phyloP scores from a whole-genome alignment of 2,329 filamentous ascomycete species.

The Colletotrichum acutatum region DNA sequence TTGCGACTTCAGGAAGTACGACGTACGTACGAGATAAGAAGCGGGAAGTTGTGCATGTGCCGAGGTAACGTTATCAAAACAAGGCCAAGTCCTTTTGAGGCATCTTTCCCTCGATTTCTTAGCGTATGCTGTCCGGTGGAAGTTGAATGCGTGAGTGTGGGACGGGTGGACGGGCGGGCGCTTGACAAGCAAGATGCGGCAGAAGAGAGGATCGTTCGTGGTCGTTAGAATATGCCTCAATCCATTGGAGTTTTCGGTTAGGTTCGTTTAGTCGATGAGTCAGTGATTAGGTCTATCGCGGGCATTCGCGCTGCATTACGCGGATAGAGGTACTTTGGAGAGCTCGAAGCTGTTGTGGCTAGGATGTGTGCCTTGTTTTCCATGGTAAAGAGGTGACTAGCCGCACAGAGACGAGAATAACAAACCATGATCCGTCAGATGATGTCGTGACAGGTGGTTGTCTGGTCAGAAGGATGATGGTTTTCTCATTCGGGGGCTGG shows the following conservation, averaged over 20 bases:
- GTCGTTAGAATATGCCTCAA: background rate
- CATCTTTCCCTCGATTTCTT: background rate
- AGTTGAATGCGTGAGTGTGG: background rate
- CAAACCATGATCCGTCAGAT: background rate
- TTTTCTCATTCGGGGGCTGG: slow-evolving; percentile 4
- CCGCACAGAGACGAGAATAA: background rate
- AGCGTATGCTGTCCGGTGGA: background rate
- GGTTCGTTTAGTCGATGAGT: background rate
- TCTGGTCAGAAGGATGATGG: background rate
- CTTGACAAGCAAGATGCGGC: background rate
- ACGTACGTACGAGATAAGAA: background rate
- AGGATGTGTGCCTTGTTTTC: background rate
- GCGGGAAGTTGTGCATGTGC: background rate
- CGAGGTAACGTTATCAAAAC: background rate
- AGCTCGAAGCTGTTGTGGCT: background rate
- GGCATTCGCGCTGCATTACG: background rate
- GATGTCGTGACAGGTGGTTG: background rate
- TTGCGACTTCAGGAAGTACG: background rate
- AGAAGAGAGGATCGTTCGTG: background rate
- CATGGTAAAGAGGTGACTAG: background rate
- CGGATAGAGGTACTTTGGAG: background rate
- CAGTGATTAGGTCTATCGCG: background rate
- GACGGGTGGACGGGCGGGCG: background rate
- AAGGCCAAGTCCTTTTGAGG: background rate
- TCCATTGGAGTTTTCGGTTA: background rate